phyloP scores from a whole-genome alignment of 1,284 basidiomycete genomes.

The Leucoagaricus sp. region DNA sequence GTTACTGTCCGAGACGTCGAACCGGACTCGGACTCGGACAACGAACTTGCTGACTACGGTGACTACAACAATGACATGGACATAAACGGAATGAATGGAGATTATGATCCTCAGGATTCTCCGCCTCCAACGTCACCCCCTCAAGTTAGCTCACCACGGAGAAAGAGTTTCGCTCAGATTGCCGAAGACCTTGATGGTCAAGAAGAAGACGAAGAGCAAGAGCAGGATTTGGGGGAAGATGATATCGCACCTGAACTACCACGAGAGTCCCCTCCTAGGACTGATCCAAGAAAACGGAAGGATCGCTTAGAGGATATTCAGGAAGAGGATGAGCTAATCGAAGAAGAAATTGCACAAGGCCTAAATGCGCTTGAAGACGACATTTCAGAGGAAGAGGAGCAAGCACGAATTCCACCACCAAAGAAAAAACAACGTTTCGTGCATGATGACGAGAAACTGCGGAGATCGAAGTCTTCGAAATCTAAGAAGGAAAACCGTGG shows the following conservation, averaged over 20 bases:
- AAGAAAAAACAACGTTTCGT: slow-evolving; percentile 35
- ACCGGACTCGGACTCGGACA: slow-evolving; percentile 30
- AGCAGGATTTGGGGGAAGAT: no score
- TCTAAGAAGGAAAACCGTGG: slow-evolving; percentile 44
- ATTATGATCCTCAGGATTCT: slow-evolving; percentile 16
- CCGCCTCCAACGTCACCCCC: slow-evolving; percentile 23
- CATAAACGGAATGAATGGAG: slow-evolving; percentile 23
- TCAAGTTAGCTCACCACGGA: slow-evolving; percentile 38
- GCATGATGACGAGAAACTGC: slow-evolving; percentile 22
- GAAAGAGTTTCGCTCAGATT: slow-evolving; percentile 48
- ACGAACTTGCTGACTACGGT: slow-evolving; percentile 30
- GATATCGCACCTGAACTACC: slow-evolving; percentile 30
- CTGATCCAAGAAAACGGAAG: slow-evolving; percentile 27
- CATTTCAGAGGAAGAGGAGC: slow-evolving; percentile 36
- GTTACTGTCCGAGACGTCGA: slow-evolving; percentile 30
- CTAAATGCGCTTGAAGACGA: slow-evolving; percentile 39
- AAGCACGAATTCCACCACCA: slow-evolving; percentile 29
- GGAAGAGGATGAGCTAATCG: slow-evolving; percentile 43
- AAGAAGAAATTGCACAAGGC: slow-evolving; percentile 56
- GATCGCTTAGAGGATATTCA: slow-evolving; percentile 22
- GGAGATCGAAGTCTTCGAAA: slow-evolving; percentile 22
- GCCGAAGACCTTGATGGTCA: slow-evolving; percentile 47
- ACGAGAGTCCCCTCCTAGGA: slow-evolving; percentile 22
- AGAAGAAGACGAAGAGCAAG: slow-evolving; percentile 33
- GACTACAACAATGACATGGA: slow-evolving; percentile 25